Base-by-base conservation (phyloP, 2,329 filamentous ascomycete genomes). In the Phoma sp. region DNA sequence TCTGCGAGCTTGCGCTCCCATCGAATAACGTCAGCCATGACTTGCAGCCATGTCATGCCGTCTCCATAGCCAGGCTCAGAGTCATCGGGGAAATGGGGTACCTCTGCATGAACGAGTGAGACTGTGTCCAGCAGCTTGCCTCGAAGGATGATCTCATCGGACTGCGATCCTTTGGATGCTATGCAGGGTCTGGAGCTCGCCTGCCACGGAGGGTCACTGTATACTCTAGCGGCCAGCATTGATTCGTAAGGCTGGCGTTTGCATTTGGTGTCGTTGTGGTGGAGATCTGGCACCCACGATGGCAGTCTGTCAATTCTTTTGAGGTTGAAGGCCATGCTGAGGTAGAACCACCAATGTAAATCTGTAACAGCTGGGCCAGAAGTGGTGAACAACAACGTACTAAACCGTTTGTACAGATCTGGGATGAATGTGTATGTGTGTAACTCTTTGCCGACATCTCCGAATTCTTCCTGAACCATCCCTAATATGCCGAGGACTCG, bases 281-380 rank as follows among this genome's bases (percentile, higher is more conserved):
- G 48, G 8, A 51, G 33, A 13, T 51, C 48, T 9, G 48, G 40
- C 3, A 51, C 48, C 48, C 48, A 51, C 2, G 48, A 51, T 25
- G 40, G 48, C 21, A 44, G 19, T n/a, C 48, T 21, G 6, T 39
- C 33, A n/a, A 44, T 51, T 6, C 48, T 51, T 8, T 32, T 45
- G n/a, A 38, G 36, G 19, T 38, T 44, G 27, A 51, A 51, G n/a
- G 40, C 40, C 27, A 44, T 44, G 35, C 41, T 51, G 21, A 51
- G 10, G n/a, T 44, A 44, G 13, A 9, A 44, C 48, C 48, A 51
- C 39, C 40, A 51, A 24, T 51, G 32, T 29, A 25, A 8, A 3
- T 43, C 24, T n/a, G 47, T 43, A 1, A 50, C 17, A 17, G 36
- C 17, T 12, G 36, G 39, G 3, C 38, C 47, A 6, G 47, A 50